These are phyloP conservation scores for Thalassia testudinum DNA, from an alignment of 116 monocot species.

Conservation along the genomic window DNA sequence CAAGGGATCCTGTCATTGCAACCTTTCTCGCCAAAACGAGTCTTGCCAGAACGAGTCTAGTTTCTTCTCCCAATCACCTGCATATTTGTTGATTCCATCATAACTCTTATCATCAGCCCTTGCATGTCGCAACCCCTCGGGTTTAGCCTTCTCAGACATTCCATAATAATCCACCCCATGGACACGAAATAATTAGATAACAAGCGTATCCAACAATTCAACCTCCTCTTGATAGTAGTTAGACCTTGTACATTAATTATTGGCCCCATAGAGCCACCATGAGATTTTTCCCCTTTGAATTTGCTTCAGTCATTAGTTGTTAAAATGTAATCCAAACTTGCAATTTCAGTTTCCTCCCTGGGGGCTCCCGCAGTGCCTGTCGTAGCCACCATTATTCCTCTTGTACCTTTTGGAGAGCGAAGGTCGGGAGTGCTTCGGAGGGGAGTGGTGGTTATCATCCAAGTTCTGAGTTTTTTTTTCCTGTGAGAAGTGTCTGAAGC, in stretches of 20 bases:
- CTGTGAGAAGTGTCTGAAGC: no score
- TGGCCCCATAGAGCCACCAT: conserved; percentile 74
- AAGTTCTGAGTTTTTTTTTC: no score
- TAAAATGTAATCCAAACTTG: conserved; percentile 71
- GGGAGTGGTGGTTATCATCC: no score
- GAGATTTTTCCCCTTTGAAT: conserved; percentile 67
- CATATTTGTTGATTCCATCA: conserved; percentile 25
- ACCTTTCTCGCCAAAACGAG: conserved; percentile 72
- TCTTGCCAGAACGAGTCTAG: conserved; percentile 86
- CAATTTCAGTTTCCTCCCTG: conserved; percentile 90
- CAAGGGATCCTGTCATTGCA: conserved; percentile 68
- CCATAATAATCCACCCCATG: conserved; percentile 98
- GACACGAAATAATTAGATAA: conserved; percentile 89
- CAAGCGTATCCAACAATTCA: conserved; percentile 81
- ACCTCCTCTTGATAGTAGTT: conserved; percentile 77
- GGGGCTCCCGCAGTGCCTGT: no score
- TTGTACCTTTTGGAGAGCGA: no score
- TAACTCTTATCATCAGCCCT: conserved; percentile 44
- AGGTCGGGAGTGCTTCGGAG: no score
- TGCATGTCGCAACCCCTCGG: conserved; percentile 85
- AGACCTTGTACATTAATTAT: conserved; percentile 83
- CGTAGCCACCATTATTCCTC: no score
- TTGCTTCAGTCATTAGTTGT: conserved; percentile 40
- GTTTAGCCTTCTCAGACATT: conserved; percentile 59
- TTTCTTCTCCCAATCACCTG: conserved; percentile 84